A percentile compares a stretch with the other conserved stretches of the same genome.
Evolutionary conservation across 306 rosid genomes (phyloP).

Genomic region (Macrotyloma uniflorum): DNA sequence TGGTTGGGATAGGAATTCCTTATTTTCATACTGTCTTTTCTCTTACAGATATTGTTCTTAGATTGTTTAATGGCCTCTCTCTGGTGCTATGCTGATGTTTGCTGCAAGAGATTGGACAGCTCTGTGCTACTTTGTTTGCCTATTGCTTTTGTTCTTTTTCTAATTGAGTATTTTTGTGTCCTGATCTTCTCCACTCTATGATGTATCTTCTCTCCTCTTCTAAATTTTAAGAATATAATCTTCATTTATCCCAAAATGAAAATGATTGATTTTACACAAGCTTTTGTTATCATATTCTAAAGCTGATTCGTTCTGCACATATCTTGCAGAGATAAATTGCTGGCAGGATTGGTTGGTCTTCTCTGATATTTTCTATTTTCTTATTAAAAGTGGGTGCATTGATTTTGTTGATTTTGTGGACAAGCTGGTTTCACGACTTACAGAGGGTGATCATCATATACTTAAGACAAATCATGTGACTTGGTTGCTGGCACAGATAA

Average conservation of each 20-base stretch:
- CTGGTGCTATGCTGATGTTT: conserved; percentile 19
- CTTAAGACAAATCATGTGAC: conserved; percentile 96
- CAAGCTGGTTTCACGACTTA: conserved; percentile 81
- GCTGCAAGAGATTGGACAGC: conserved; percentile 19
- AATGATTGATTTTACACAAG: conserved; percentile 18
- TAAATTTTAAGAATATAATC: not conserved
- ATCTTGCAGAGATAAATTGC: conserved; percentile 94
- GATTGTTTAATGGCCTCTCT: conserved; percentile 24
- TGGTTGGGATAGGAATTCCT: conserved; percentile 11
- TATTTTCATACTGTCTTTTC: not conserved
- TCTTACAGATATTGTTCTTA: not conserved
- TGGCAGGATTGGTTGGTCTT: conserved; percentile 99
- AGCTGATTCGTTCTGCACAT: conserved; percentile 36
- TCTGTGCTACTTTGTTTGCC: conserved; percentile 23
- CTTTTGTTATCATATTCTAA: conserved; percentile 25
- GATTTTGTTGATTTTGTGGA: conserved; percentile 97
- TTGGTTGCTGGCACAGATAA: conserved; percentile 90
- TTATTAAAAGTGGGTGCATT: conserved; percentile 90
- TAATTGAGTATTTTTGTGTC: not conserved
- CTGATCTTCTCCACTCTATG: conserved; percentile 17
- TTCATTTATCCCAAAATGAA: not conserved
- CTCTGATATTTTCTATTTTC: conserved; percentile 87
- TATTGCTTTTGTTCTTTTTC: conserved; percentile 12
- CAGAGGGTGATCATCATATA: conserved; percentile 80
- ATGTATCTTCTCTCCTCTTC: conserved; percentile 5